These are phyloP conservation scores for Hanseniaspora thailandica DNA, from an alignment of 805 yeast genomes.

Conservation along the genomic window DNA sequence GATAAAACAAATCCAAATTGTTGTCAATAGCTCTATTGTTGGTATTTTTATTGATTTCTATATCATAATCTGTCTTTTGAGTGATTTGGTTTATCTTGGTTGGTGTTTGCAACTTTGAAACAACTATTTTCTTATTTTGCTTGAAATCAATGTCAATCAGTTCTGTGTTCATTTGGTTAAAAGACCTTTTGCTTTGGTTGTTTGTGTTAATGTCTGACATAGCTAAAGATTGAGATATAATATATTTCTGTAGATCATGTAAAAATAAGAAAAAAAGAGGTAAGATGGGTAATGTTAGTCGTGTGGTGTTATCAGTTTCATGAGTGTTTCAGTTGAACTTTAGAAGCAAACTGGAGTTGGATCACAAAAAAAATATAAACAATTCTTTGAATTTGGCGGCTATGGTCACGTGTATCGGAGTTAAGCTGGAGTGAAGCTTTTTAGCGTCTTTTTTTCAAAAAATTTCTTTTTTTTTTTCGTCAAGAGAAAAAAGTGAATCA, in stretches of 20 bases:
- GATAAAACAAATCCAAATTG: constrained; percentile 24
- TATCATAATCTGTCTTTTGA: not conserved
- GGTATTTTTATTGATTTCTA: not conserved
- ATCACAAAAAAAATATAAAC: too few species aligned
- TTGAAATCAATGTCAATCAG: not conserved
- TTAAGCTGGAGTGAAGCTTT: too few species aligned
- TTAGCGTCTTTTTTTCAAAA: too few species aligned
- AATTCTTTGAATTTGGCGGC: too few species aligned
- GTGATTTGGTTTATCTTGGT: constrained; percentile 2
- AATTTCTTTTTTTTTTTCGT: not conserved
- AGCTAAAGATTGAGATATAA: too few species aligned
- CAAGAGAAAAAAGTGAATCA: not conserved
- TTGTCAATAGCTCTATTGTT: not conserved
- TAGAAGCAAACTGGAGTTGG: too few species aligned
- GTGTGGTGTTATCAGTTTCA: too few species aligned
- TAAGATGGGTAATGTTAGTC: too few species aligned
- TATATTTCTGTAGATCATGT: too few species aligned
- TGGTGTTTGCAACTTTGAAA: constrained; percentile 7
- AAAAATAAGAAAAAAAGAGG: not conserved
- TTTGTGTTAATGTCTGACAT: not conserved
- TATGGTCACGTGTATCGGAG: too few species aligned
- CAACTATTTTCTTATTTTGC: constrained; percentile 1
- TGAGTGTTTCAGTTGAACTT: too few species aligned
- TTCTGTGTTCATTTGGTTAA: not conserved
- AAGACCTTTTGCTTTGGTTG: not conserved